Evolutionary conservation across 2,329 filamentous ascomycete species (phyloP).

Genomic region (Elsinoe perseae): DNA sequence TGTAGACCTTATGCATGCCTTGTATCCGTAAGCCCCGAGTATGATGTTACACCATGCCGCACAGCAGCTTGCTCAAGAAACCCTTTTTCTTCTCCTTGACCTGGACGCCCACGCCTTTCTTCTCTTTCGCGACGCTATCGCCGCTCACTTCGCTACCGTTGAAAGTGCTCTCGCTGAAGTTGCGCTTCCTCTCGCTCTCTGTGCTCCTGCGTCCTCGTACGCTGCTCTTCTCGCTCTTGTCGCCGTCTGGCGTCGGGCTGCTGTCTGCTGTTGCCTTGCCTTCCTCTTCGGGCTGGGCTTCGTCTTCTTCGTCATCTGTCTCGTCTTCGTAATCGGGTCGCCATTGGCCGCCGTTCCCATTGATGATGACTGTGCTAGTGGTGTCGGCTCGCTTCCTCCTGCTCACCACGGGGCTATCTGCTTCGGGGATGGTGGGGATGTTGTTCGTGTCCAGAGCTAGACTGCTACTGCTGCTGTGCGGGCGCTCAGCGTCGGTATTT

Average conservation of each 20-base stretch:
- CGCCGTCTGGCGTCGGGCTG: background rate
- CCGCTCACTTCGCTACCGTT: conserved; percentile 1
- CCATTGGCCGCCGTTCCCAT: conserved; percentile 7
- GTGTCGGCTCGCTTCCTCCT: conserved; percentile 17
- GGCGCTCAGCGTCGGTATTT: conserved; percentile 3
- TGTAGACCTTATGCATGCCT: background rate
- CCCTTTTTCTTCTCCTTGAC: conserved; percentile 1
- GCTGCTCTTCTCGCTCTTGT: background rate
- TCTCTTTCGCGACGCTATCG: background rate
- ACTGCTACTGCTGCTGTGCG: conserved; percentile 1
- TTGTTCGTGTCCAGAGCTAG: conserved; percentile 11
- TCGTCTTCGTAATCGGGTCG: background rate
- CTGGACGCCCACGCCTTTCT: background rate
- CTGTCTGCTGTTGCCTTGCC: background rate
- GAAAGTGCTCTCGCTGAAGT: conserved; percentile 11
- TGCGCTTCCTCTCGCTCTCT: conserved; percentile 9
- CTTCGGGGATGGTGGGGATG: conserved; percentile 8
- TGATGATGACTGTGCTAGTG: conserved; percentile 18
- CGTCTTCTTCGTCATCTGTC: conserved; percentile 12
- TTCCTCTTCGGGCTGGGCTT: background rate
- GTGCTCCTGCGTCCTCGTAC: background rate
- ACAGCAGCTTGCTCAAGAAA: conserved; percentile 11
- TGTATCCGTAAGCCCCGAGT: background rate
- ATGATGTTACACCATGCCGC: conserved; percentile 14
- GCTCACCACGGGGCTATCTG: background rate